These are phyloP conservation scores for Blastobotrys peoriensis DNA, from an alignment of 805 yeast genomes.

Conservation along the genomic window DNA sequence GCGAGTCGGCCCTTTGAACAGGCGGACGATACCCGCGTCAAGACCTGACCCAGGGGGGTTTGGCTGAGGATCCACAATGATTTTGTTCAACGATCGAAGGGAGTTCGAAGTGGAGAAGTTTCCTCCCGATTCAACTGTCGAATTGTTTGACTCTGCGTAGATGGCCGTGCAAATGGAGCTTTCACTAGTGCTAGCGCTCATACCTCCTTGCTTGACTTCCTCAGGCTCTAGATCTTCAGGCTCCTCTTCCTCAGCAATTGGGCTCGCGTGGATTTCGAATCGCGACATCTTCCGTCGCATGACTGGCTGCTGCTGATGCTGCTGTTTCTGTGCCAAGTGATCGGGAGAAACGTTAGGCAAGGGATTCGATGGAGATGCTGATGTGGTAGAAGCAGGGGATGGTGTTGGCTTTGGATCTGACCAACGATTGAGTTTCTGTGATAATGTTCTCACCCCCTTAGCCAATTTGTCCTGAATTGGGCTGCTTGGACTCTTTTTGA, in stretches of 20 bases:
- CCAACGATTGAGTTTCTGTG: not conserved
- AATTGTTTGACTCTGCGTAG: slow-evolving; percentile 12
- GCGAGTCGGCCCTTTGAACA: slow-evolving; percentile 14
- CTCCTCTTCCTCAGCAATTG: not conserved
- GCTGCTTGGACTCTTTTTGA: not conserved
- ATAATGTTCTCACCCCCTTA: not conserved
- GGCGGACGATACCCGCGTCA: slow-evolving; percentile 4
- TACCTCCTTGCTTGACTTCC: not conserved
- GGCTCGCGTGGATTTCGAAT: not conserved
- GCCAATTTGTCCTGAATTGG: not conserved
- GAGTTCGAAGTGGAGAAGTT: not conserved
- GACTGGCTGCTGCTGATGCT: not conserved
- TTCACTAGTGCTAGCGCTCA: not conserved
- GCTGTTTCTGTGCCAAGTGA: not conserved
- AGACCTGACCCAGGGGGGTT: not conserved
- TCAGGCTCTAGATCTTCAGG: not conserved
- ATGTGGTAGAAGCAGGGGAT: not conserved
- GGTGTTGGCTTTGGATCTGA: not conserved
- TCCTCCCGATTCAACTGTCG: slow-evolving; percentile 13
- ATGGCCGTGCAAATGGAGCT: slow-evolving; percentile 7
- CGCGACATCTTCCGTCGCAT: not conserved
- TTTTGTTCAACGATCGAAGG: not conserved
- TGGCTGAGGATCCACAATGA: slow-evolving; percentile 1
- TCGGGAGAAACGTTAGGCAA: not conserved
- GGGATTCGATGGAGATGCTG: not conserved